These are phyloP conservation scores for Peribolospora baueri DNA, from an alignment of 768 basidiomycete species.

Conservation along the genomic window DNA sequence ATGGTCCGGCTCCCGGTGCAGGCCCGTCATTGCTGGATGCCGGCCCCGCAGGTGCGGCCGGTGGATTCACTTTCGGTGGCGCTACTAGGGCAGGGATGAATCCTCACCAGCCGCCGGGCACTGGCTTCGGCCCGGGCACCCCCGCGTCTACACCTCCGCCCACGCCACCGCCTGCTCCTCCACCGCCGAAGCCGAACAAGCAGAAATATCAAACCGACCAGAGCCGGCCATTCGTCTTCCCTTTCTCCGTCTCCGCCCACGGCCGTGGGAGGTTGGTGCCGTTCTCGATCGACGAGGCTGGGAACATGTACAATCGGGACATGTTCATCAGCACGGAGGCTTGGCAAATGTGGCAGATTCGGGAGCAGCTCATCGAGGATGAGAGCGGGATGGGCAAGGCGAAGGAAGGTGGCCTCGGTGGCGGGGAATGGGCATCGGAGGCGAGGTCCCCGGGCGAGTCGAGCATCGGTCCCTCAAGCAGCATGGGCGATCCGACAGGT, in stretches of 20 bases:
- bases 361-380: constrained; percentile 80
- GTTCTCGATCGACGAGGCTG: constrained; percentile 86
- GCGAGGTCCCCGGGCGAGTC: background rate
- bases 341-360: constrained; percentile 80
- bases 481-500: background rate
- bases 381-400: constrained; percentile 60
- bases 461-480: background rate
- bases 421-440: background rate
- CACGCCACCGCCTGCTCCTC: constrained; percentile 38
- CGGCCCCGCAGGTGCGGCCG: background rate
- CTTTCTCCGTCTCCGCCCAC: constrained; percentile 41
- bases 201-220: constrained; percentile 98
- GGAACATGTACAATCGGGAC: constrained; percentile 64
- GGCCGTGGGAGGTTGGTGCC: constrained; percentile 53
- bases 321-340: constrained; percentile 72
- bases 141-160: constrained; percentile 53
- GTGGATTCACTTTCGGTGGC: no score
- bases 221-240: constrained; percentile 74
- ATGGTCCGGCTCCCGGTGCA: no score
- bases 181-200: constrained; percentile 74
- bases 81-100: no score
- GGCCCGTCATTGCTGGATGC: no score
- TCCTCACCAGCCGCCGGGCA: constrained; percentile 3
- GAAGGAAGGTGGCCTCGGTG: constrained; percentile 2
- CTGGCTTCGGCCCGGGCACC: constrained; percentile 9